phyloP scores from a whole-genome alignment of 202 grass and related monocot genomes.

The Cymbopogon flexuosus region DNA sequence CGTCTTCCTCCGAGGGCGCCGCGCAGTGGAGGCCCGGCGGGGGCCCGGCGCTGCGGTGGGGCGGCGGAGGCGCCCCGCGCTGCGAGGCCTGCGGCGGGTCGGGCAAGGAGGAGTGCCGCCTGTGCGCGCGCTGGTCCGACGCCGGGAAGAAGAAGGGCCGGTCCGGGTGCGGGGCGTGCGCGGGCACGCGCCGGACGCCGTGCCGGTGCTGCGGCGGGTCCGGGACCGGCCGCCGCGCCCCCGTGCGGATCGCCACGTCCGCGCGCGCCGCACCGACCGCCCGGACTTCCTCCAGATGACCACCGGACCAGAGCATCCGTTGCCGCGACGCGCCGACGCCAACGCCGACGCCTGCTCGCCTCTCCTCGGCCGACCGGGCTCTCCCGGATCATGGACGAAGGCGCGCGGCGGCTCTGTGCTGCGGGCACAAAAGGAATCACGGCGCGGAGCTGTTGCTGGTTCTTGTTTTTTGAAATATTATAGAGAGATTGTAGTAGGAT shows the following conservation, averaged over 20 bases:
- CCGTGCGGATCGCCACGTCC: conserved; percentile 35
- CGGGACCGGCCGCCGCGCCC: conserved; percentile 56
- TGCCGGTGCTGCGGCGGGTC: conserved; percentile 77
- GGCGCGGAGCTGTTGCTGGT: not conserved
- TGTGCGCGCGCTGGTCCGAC: conserved; percentile 67
- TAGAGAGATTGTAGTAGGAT: not conserved
- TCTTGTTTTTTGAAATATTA: not conserved
- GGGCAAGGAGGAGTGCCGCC: conserved; percentile 45
- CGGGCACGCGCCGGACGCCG: conserved; percentile 45
- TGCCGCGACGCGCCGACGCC: not conserved
- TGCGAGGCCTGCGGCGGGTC: conserved; percentile 49
- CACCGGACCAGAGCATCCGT: not conserved
- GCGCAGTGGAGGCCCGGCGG: conserved; percentile 13
- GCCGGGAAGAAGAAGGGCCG: conserved; percentile 25
- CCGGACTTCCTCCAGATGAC: not conserved
- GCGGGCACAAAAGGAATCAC: not conserved
- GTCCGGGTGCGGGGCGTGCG: conserved; percentile 62
- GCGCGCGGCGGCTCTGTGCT: not conserved
- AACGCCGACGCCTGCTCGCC: not conserved
- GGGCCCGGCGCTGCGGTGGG: conserved; percentile 27
- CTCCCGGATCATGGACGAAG: not conserved
- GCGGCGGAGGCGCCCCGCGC: conserved; percentile 41
- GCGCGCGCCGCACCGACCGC: not conserved
- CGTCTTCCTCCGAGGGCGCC: not conserved
- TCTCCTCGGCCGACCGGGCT: not conserved